Percentiles rank a stretch among this genome's conserved stretches.
phyloP scores from a whole-genome alignment of 306 rosid species.

The Prunus dulcis region DNA sequence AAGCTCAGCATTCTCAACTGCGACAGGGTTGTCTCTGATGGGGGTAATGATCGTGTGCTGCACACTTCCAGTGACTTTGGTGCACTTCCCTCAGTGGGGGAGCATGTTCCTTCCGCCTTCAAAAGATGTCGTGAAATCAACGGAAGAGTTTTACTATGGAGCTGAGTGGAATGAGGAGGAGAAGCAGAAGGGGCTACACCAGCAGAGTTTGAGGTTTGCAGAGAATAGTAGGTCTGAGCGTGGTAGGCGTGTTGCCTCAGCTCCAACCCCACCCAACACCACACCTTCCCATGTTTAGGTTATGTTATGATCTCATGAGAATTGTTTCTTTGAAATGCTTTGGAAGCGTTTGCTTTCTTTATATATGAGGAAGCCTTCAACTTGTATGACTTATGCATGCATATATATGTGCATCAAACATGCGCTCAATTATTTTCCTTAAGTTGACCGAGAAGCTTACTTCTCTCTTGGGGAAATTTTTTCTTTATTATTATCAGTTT shows the following conservation, averaged over 20 bases:
- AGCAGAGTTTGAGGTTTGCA: slow-evolving; percentile 68
- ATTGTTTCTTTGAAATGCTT: background rate
- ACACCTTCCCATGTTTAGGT: slow-evolving; percentile 57
- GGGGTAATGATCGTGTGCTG: slow-evolving; percentile 75
- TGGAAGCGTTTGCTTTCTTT: background rate
- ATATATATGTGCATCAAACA: background rate
- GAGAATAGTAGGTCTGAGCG: slow-evolving; percentile 85
- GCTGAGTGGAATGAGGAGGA: slow-evolving; percentile 82
- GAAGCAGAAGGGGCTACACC: slow-evolving; percentile 60
- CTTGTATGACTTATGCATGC: background rate
- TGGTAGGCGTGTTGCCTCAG: slow-evolving; percentile 65
- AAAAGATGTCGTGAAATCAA: slow-evolving; percentile 39
- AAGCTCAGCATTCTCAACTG: slow-evolving; percentile 46
- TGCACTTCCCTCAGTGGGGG: slow-evolving; percentile 96
- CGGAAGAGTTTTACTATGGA: slow-evolving; percentile 59
- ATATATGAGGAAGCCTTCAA: background rate
- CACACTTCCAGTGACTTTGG: slow-evolving; percentile 65
- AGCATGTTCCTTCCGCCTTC: slow-evolving; percentile 76
- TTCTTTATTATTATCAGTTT: background rate
- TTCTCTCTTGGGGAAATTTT: background rate
- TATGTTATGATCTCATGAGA: background rate
- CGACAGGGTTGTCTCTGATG: slow-evolving; percentile 57
- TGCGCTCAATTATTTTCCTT: background rate
- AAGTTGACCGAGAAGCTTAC: background rate
- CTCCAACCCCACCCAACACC: slow-evolving; percentile 62